Conservation (phyloP, 345 rosid species). For the Pistacia integerrima region DNA sequence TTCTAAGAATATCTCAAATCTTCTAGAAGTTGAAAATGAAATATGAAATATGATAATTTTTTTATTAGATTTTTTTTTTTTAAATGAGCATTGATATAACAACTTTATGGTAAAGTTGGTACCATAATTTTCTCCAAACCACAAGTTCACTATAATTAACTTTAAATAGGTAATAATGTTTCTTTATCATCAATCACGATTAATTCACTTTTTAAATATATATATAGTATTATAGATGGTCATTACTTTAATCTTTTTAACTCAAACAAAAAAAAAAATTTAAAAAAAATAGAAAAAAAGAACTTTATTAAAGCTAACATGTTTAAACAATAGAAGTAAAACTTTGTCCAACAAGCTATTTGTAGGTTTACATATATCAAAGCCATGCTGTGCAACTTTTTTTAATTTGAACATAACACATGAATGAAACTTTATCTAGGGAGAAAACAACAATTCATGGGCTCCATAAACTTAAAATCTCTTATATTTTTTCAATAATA, state of each 20-base stretch:
- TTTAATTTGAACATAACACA: not conserved
- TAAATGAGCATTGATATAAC: not conserved
- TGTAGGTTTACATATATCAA: not conserved
- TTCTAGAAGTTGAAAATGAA: no score
- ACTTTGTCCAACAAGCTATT: not conserved
- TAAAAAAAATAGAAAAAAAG: not conserved
- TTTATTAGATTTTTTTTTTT: no score
- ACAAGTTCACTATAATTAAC: not conserved
- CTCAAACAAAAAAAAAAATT: not conserved
- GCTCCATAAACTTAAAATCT: not conserved
- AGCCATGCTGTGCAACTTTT: not conserved
- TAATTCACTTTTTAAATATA: no score
- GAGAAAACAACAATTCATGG: not conserved
- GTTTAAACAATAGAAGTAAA: not conserved
- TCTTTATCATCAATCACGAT: not conserved
- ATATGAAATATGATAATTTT: no score
- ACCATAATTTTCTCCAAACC: not conserved
- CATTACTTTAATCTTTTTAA: not conserved
- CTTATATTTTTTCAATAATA: not conserved
- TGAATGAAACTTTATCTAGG: not conserved
- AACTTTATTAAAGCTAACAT: not conserved
- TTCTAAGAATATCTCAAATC: no score
- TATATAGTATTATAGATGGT: not conserved
- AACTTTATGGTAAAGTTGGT: not conserved
- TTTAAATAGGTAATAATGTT: not conserved